Percentiles rank a stretch among this genome's conserved stretches.
Evolutionary conservation across 2,329 filamentous ascomycete species (phyloP).

Genomic region (Talaromyces sp.): DNA sequence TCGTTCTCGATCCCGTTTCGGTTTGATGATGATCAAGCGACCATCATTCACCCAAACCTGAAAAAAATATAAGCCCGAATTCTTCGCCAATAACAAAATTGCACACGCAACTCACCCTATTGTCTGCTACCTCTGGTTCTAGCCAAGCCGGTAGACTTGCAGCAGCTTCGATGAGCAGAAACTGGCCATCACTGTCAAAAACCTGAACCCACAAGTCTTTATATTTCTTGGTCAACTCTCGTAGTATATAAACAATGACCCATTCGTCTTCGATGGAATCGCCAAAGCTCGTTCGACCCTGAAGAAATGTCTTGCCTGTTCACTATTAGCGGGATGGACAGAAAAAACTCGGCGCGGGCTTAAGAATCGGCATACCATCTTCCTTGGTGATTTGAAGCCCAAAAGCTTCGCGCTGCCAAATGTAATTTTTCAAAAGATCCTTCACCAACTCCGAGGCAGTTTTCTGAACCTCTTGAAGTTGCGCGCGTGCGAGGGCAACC

Average conservation of each 20-base stretch:
- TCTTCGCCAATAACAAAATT: neutral
- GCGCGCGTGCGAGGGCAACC: conserved; percentile 48
- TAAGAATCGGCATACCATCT: conserved; percentile 45
- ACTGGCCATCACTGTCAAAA: conserved; percentile 87
- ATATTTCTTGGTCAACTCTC: conserved; percentile 70
- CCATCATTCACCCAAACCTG: conserved; percentile 80
- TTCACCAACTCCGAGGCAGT: conserved; percentile 60
- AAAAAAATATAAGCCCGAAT: conserved; percentile 8
- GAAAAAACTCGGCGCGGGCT: neutral
- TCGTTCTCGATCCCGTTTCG: conserved; percentile 42
- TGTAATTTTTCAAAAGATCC: conserved; percentile 71
- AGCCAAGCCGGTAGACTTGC: conserved; percentile 84
- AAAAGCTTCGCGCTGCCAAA: conserved; percentile 89
- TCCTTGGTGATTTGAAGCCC: conserved; percentile 58
- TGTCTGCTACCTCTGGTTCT: conserved; percentile 80
- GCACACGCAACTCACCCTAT: conserved; percentile 50
- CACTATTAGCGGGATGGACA: neutral
- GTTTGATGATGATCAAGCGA: conserved; percentile 65
- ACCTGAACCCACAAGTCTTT: conserved; percentile 75
- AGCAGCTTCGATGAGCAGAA: conserved; percentile 89
- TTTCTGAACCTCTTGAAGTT: conserved; percentile 68
- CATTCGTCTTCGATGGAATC: conserved; percentile 97
- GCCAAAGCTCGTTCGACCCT: conserved; percentile 78
- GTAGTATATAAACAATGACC: conserved; percentile 86
- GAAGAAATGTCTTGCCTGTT: conserved; percentile 54